phyloP scores from a whole-genome alignment of 805 yeast species.

The Kluyveromyces starmeri region DNA sequence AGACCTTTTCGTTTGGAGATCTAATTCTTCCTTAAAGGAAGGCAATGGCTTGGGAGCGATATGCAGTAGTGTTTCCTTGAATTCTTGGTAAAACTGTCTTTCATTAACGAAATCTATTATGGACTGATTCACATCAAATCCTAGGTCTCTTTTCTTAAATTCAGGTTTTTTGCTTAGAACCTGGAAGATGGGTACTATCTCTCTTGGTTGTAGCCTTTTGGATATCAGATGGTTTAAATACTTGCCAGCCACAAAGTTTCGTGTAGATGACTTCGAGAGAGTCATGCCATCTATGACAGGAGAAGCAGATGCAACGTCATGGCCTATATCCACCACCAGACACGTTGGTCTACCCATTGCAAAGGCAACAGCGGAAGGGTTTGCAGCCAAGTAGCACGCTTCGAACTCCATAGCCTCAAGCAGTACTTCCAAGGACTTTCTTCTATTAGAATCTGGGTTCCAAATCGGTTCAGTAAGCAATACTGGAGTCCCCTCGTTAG shows the following conservation, averaged over 20 bases:
- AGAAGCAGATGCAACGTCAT: conserved; percentile 64
- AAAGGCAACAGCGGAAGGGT: conserved; percentile 83
- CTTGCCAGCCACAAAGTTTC: conserved; percentile 67
- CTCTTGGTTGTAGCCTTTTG: conserved; percentile 28
- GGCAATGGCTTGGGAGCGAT: conserved; percentile 28
- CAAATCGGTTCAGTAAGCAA: conserved; percentile 82
- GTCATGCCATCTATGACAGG: conserved; percentile 81
- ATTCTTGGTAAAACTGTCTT: conserved; percentile 50
- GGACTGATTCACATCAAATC: conserved; percentile 33
- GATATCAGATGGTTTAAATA: conserved; percentile 35
- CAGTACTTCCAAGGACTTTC: conserved; percentile 59
- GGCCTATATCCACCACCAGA: conserved; percentile 79
- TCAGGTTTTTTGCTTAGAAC: conserved; percentile 26
- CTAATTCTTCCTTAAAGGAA: conserved; percentile 20
- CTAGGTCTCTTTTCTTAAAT: conserved; percentile 20
- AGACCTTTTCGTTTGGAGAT: conserved; percentile 31
- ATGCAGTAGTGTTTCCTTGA: conserved; percentile 63
- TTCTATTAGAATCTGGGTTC: conserved; percentile 61
- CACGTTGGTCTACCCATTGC: conserved; percentile 85
- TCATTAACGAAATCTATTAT: conserved; percentile 49
- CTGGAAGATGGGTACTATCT: conserved; percentile 26
- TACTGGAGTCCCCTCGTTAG: conserved; percentile 42
- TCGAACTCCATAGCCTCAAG: conserved; percentile 65
- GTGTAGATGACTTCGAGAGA: conserved; percentile 56
- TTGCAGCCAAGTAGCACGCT: conserved; percentile 71